Percentiles rank a stretch among this genome's conserved stretches.
Evolutionary conservation across 257 asterid genomes (phyloP).

Genomic region (Lycium barbarum): DNA sequence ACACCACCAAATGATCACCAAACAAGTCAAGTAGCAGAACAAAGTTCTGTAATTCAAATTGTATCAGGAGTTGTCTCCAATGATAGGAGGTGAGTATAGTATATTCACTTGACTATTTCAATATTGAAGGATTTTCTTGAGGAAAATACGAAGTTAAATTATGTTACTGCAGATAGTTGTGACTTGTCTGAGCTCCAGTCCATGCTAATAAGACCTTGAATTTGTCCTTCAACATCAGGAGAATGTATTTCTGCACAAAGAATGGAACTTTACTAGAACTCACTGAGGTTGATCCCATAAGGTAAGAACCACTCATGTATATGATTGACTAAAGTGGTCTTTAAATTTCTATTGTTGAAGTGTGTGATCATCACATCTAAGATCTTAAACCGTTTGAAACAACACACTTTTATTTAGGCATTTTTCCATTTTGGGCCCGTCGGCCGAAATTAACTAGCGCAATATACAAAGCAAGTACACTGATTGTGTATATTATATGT

Average conservation of each 20-base stretch:
- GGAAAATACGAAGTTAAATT: constrained; percentile 29
- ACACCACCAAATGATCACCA: constrained; percentile 41
- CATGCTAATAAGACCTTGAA: constrained; percentile 43
- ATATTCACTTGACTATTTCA: constrained; percentile 13
- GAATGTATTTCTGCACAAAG: constrained; percentile 68
- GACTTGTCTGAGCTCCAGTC: constrained; percentile 25
- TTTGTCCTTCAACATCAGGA: constrained; percentile 57
- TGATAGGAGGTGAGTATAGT: constrained; percentile 68
- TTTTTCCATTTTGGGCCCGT: no score
- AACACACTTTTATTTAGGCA: background rate
- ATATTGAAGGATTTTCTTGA: background rate
- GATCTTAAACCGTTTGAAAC: background rate
- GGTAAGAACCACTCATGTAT: constrained; percentile 48
- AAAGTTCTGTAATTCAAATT: constrained; percentile 39
- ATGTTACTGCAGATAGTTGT: constrained; percentile 30
- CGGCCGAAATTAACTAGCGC: no score
- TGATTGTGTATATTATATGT: no score
- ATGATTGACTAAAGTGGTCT: background rate
- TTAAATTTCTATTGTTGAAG: background rate
- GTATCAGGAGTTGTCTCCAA: constrained; percentile 58
- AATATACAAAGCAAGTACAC: no score
- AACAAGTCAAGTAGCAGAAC: constrained; percentile 41
- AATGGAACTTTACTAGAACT: constrained; percentile 67
- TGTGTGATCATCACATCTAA: background rate
- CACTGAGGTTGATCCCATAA: constrained; percentile 58